Base-by-base conservation (phyloP, 176 grass and related monocot species). In the Juncus effusus region DNA sequence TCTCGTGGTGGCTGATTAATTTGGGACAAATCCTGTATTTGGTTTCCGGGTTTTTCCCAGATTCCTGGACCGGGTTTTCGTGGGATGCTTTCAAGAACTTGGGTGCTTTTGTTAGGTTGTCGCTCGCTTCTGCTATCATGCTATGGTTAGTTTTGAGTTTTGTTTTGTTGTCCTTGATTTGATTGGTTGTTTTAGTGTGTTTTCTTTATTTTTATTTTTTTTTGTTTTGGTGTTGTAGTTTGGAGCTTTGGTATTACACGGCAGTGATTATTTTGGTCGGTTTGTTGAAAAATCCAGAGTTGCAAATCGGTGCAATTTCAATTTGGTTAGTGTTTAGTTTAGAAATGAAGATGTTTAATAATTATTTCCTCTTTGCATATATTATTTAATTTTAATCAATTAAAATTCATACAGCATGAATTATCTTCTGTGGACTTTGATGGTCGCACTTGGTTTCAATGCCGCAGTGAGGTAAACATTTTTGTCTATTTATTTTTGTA, bases 211-310 rank as follows among this genome's bases (percentile, higher is more conserved):
- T 77, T 36, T 59, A 9, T 38, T 4, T 53, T 59, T 59, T 7
- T 64, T 15, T 57, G 62, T 51, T n/a, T 28, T 65, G 3, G 36
- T 79, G 12, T 74, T 54, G 10, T 71, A 90, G 89, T 77, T 54
- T 93, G 7, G 85, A 93, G 78, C 67, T 88, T 70, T 90, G 86
- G 87, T 96, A 87, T 56, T 86, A 58, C 7, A 87, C 79, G 15
- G 83, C 74, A 10, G 70, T 96, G 13, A 74, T 96, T 19, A 81
- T 96, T 81, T 74, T 96, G 3, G 85, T 86, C 1, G 91, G 91
- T 39, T 72, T 67, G 40, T 56, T 96, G 16, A 85, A 60, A 54
- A 78, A 90, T 65, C 79, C 87, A 10, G 76, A 90, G 68, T 61
- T 80, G 42, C 78, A 78, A 68, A 62, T 96, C 52, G 84, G 69